A percentile compares a stretch with the other conserved stretches of the same genome.
phyloP scores from a whole-genome alignment of 2,329 filamentous ascomycete genomes.

The Zasmidium citrigriseum region DNA sequence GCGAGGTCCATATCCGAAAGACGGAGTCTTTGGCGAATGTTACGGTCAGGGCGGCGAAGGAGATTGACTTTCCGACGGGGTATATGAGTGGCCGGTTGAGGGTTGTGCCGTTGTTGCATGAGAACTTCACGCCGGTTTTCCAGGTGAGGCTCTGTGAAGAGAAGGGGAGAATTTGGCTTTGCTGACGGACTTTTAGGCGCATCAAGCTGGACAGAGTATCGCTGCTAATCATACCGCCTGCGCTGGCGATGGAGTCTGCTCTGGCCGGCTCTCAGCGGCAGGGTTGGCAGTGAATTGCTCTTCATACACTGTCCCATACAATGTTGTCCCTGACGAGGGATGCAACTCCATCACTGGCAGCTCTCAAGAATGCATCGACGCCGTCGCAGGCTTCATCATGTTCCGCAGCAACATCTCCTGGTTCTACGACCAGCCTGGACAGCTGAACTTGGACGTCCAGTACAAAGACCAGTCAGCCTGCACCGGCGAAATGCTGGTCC shows the following conservation, averaged over 20 bases:
- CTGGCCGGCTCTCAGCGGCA: constrained; percentile 5
- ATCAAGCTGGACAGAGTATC: background rate
- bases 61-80: background rate
- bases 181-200: background rate
- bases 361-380: background rate
- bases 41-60: background rate
- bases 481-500: constrained; percentile 4
- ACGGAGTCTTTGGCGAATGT: background rate
- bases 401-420: background rate
- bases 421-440: background rate
- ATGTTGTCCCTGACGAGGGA: background rate
- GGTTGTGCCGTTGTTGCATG: constrained; percentile 8
- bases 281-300: constrained; percentile 6
- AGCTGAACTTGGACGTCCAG: constrained; percentile 2
- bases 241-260: constrained; percentile 2
- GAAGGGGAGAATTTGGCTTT: background rate
- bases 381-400: background rate
- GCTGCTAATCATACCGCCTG: constrained; percentile 4
- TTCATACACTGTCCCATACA: background rate
- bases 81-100: constrained; percentile 2
- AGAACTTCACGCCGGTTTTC: constrained; percentile 5
- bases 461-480: constrained; percentile 9
- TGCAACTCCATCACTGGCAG: background rate
- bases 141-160: background rate
- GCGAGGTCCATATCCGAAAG: background rate